Evolutionary conservation across 176 grass and related monocot species (phyloP).

Genomic region (Tillandsia fasciculata): DNA sequence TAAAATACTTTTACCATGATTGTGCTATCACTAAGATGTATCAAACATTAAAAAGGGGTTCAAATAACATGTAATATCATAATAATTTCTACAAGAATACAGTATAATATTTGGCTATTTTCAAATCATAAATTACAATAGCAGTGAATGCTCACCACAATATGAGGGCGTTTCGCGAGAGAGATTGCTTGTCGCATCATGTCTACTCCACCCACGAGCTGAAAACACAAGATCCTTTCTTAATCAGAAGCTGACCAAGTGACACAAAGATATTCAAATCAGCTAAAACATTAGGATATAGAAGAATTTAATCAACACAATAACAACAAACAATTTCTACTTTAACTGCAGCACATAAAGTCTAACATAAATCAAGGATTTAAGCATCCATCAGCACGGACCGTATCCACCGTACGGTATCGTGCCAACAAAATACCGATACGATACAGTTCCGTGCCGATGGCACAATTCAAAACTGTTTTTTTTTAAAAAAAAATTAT

Average conservation of each 20-base stretch:
- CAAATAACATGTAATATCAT: not conserved
- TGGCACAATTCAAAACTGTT: too few species aligned
- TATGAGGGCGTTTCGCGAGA: slow-evolving; percentile 72
- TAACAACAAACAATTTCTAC: not conserved
- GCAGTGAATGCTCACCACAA: slow-evolving; percentile 45
- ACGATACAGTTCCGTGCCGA: too few species aligned
- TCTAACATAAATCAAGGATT: too few species aligned
- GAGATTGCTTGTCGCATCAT: slow-evolving; percentile 70
- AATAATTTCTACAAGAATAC: not conserved
- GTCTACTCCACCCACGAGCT: slow-evolving; percentile 91
- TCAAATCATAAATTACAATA: not conserved
- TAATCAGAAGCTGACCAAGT: slow-evolving; percentile 5
- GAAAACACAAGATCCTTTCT: slow-evolving; percentile 4
- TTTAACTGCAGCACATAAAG: too few species aligned
- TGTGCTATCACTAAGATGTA: too few species aligned
- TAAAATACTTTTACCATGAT: too few species aligned
- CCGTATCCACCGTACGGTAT: too few species aligned
- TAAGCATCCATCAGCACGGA: too few species aligned
- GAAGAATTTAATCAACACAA: not conserved
- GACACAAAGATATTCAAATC: not conserved
- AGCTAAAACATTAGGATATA: not conserved
- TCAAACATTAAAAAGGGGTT: not conserved
- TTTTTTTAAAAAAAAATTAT: too few species aligned
- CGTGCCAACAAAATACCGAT: too few species aligned
- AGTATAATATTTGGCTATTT: not conserved